Evolutionary conservation across 164 flowering plant genomes (phyloP), one percentile per base, ranked within the genome.

Genomic region (Piper betle): DNA sequence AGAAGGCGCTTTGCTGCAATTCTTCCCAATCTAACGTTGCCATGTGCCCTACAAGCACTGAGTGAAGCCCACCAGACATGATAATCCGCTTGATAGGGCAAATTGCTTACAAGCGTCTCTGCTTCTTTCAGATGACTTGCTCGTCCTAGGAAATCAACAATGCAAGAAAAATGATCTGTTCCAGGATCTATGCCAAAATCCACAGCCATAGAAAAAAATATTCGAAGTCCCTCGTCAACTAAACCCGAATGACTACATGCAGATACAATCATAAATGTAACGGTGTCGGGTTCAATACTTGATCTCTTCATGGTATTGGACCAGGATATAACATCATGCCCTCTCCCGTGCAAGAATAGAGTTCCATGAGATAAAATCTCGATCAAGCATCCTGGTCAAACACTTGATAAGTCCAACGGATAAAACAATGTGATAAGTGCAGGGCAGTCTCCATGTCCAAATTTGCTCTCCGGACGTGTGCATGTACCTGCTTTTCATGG

Each of bases 241-340:
- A 86, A 73, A 60, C 88, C 92, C 7, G 87, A 69, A 69, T 79
- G 89, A 71, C 87, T 81, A 67, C 93, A 86, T 58, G 87, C 89
- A 17, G 85, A 79, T 37, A 84, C 67, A 33, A 76, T 66, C 6
- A 82, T 81, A 62, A 84, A 81, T 33, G 93, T 82, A 61, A 85
- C 79, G 20, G 68, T 61, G 71, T 84, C 87, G 42, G 83, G 86
- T 63, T 66, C 62, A 18, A 59, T 52, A 39, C 66, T 43, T 20
- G 59, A 72, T 62, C 69, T 57, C 60, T 71, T 72, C 84, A 82
- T 76, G 50, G 60, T 62, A 71, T 73, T 53, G 53, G 77, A 86
- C 59, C 73, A 77, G 37, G 37, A 19, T 11, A 82, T 77, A 60
- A 86, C 89, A 67, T 77, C 73, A 54, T 72, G 56, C 54, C 86